Conservation (phyloP, 805 yeast genomes). For the Grigorovia yakushimaensis region DNA sequence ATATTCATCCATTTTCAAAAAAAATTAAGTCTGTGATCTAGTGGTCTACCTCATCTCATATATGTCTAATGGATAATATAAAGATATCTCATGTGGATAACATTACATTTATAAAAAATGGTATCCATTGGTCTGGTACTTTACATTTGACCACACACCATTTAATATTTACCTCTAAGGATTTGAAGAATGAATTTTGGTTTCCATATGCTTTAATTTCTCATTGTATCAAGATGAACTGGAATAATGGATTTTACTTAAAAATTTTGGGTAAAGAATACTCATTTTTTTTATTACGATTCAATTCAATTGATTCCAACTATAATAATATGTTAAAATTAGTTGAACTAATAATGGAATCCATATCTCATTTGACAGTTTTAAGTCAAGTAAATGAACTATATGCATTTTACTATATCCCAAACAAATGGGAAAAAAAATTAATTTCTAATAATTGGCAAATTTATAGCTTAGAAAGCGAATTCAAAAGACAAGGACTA, state of each 20-base stretch:
- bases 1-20: too few relatives aligned
- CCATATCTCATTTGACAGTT: slow-evolving; percentile 46
- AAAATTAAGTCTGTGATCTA: too few relatives aligned
- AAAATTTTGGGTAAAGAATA: slow-evolving; percentile 78
- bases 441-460: slow-evolving; percentile 51
- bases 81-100: slow-evolving; percentile 44
- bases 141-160: slow-evolving; percentile 70
- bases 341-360: background rate
- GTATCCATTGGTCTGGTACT: slow-evolving; percentile 45
- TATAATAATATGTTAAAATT: background rate
- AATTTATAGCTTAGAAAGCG: slow-evolving; percentile 50
- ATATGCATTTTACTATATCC: slow-evolving; percentile 75
- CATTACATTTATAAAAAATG: slow-evolving; percentile 50
- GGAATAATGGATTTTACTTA: slow-evolving; percentile 35
- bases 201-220: slow-evolving; percentile 80
- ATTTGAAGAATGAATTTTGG: slow-evolving; percentile 64
- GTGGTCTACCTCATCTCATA: background rate
- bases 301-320: background rate
- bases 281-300: slow-evolving; percentile 2
- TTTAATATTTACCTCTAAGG: slow-evolving; percentile 42
- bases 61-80: slow-evolving; percentile 40
- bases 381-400: slow-evolving; percentile 43
- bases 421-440: slow-evolving; percentile 53
- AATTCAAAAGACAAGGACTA: slow-evolving; percentile 66
- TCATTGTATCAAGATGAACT: slow-evolving; percentile 36